Evolutionary conservation across 1,284 basidiomycete species (phyloP).

Genomic region (Puccinia hordei): DNA sequence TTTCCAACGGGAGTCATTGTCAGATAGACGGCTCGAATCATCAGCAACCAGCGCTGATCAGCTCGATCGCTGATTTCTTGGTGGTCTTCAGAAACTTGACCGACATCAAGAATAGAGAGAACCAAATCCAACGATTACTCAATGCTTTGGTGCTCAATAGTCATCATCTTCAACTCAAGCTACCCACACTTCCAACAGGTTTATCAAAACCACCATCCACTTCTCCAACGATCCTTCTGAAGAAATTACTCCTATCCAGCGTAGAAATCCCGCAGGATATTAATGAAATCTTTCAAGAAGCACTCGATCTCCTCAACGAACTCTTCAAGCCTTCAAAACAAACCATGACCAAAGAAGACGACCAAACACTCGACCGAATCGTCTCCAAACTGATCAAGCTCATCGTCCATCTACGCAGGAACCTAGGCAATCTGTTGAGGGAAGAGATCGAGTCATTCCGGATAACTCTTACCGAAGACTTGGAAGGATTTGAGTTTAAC

Average conservation of each 20-base stretch:
- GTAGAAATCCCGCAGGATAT: conserved; percentile 1
- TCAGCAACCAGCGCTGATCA: conserved; percentile 3
- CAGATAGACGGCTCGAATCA: neutral
- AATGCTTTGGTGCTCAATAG: neutral
- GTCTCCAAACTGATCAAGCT: conserved; percentile 25
- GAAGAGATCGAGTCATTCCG: neutral
- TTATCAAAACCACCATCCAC: neutral
- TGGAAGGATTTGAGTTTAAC: neutral
- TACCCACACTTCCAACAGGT: neutral
- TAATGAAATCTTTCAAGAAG: neutral
- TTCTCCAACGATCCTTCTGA: neutral
- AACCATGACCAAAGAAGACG: neutral
- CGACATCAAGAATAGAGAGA: conserved; percentile 23
- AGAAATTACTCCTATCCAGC: neutral
- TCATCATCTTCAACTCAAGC: neutral
- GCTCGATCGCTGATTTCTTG: conserved; percentile 12
- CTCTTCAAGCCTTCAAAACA: neutral
- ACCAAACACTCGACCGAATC: conserved; percentile 12
- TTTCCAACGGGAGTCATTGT: neutral
- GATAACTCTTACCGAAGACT: neutral
- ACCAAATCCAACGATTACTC: conserved; percentile 36
- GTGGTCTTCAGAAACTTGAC: conserved; percentile 5
- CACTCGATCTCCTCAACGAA: conserved; percentile 2
- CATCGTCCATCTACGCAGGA: conserved; percentile 12
- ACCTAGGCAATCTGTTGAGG: neutral